Evolutionary conservation across 2,329 filamentous ascomycete species (phyloP), one percentile per base, ranked within the genome.

Genomic region (Metarhizium album): DNA sequence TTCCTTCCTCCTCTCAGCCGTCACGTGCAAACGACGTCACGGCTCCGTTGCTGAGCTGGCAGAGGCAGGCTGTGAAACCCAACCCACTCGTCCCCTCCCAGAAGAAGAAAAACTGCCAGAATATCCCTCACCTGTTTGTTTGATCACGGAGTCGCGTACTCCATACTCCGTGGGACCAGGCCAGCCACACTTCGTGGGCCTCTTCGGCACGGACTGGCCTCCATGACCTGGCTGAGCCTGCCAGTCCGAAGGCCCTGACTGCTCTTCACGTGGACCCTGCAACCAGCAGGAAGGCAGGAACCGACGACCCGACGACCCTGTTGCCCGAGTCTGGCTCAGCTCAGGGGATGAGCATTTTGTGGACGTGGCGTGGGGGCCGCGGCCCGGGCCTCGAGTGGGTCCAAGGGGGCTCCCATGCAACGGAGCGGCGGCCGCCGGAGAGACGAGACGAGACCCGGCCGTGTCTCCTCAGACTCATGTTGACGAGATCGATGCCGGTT

Each of bases 11-110:
- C 38, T 42, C 42, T 16, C 40, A 8, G 38, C 16, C 40, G 18
- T 49, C 47, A 49, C 47, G 47, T 45, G 47, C 38, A 20, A n/a
- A n/a, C 47, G 47, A 49, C 40, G 47, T 45, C 40, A 45, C 27
- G 24, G 40, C 24, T 18, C 29, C 47, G 18, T 43, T 20, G 24
- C 29, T 35, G 16, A 24, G 20, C 18, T 43, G 40, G 27, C 40
- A 43, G 16, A 16, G n/a, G n/a, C n/a, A n/a, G n/a, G 22, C 18
- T 24, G 40, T 43, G 40, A 43, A 43, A 43, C 40, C 40, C 13
- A 43, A 24, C 40, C 40, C 40, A 43, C n/a, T n/a, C n/a, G n/a
- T n/a, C 16, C 33, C 33, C 35, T 18, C n/a, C 8, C 13, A 37
- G 5, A 37, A 37, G 5, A 37, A 42, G 5, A 42, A n/a, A 18